These are phyloP conservation scores for Colletotrichum tamarilloi DNA, from an alignment of 2,329 filamentous ascomycete species.

Conservation along the genomic window DNA sequence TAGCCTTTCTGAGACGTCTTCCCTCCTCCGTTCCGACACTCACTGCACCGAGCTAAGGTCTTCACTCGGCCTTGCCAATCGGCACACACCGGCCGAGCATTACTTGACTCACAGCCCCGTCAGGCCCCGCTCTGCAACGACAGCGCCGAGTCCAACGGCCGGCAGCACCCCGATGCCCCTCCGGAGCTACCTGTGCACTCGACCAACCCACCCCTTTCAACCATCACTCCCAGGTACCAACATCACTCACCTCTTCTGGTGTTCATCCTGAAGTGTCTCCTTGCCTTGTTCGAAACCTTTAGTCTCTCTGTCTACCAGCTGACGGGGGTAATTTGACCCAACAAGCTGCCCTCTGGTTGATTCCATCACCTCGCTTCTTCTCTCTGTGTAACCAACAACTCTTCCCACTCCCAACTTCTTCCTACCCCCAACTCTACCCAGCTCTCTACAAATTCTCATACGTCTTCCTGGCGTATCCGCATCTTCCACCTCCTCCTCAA, in stretches of 20 bases:
- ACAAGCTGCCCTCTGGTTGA: not conserved
- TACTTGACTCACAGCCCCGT: conserved; percentile 3
- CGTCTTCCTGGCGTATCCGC: not conserved
- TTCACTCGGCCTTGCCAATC: not conserved
- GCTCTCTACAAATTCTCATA: not conserved
- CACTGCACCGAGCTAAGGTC: not conserved
- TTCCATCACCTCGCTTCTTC: not conserved
- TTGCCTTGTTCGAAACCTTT: not conserved
- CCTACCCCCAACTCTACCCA: not conserved
- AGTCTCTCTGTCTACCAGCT: not conserved
- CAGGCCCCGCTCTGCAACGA: conserved; percentile 17
- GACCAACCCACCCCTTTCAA: not conserved
- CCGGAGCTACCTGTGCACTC: not conserved
- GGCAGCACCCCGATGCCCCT: conserved; percentile 1
- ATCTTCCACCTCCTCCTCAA: not conserved
- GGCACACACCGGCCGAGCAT: conserved; percentile 2
- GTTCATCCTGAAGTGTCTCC: not conserved
- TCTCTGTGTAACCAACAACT: conserved; percentile 15
- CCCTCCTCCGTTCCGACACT: not conserved
- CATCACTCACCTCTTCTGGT: conserved; percentile 9
- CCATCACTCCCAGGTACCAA: not conserved
- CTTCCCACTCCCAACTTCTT: not conserved
- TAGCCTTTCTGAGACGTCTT: not conserved
- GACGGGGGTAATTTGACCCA: not conserved
- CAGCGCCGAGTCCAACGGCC: conserved; percentile 22